phyloP scores from a whole-genome alignment of 768 basidiomycete species.

The Lentinula raphanica region DNA sequence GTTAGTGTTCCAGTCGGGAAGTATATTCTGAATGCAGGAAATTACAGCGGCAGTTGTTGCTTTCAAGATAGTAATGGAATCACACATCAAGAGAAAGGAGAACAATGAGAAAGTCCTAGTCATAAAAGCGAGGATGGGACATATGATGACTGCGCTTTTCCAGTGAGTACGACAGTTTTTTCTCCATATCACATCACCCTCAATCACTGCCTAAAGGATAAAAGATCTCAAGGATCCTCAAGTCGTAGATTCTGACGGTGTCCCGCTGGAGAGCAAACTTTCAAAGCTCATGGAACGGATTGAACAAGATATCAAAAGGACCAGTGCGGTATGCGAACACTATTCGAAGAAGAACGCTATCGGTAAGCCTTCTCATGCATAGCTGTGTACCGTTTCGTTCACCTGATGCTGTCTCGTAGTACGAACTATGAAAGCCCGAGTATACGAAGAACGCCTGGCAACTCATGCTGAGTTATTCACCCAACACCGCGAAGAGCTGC shows the following conservation, averaged over 20 bases:
- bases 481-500: slow-evolving; percentile 28
- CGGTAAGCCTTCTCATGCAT: slow-evolving; percentile 21
- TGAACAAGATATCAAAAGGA: slow-evolving; percentile 36
- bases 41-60: slow-evolving; percentile 18
- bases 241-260: slow-evolving; percentile 26
- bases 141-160: slow-evolving; percentile 41
- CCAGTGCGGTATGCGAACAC: slow-evolving; percentile 39
- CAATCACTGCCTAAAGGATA: slow-evolving; percentile 17
- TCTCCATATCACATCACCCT: background rate
- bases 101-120: slow-evolving; percentile 46
- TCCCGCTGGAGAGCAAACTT: slow-evolving; percentile 25
- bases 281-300: slow-evolving; percentile 23
- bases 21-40: background rate
- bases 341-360: slow-evolving; percentile 41
- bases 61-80: slow-evolving; percentile 42
- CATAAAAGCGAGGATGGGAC: slow-evolving; percentile 45
- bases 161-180: slow-evolving; percentile 34
- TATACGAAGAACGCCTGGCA: slow-evolving; percentile 34
- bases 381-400: background rate
- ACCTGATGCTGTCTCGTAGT: slow-evolving; percentile 17
- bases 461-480: slow-evolving; percentile 27
- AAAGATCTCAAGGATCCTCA: slow-evolving; percentile 21
- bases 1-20: too few relatives aligned
- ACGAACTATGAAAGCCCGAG: slow-evolving; percentile 28
- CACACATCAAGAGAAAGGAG: slow-evolving; percentile 43